Conservation (phyloP, 805 yeast species). For the Vanderwaltozyma yarrowii region DNA sequence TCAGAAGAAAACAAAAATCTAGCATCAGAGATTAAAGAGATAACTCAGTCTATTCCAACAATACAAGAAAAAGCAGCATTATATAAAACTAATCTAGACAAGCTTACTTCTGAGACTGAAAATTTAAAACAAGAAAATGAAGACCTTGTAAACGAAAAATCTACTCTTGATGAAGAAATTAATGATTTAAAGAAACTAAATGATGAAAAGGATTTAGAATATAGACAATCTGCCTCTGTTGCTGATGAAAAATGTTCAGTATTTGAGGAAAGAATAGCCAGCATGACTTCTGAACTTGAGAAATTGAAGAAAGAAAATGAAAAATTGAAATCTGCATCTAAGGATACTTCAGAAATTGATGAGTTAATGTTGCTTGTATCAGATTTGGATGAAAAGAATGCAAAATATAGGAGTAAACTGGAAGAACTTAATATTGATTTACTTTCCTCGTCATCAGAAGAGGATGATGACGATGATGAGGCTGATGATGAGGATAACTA, state of each 20-base stretch:
- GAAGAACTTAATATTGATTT: conserved; percentile 46
- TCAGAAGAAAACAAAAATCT: too few species aligned
- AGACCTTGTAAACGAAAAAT: background rate
- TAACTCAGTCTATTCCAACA: too few species aligned
- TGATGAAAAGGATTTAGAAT: background rate
- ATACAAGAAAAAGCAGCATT: background rate
- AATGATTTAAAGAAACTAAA: background rate
- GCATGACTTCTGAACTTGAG: background rate
- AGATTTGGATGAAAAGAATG: conserved; percentile 62
- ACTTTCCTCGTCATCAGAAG: conserved; percentile 68
- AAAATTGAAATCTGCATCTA: conserved; percentile 5
- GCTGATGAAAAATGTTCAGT: background rate
- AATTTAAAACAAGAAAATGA: background rate
- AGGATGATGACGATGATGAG: conserved; percentile 56
- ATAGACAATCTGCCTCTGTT: too few species aligned
- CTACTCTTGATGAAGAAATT: background rate
- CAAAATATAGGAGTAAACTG: conserved; percentile 44
- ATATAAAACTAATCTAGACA: background rate
- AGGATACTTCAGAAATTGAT: conserved; percentile 33
- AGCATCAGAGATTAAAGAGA: too few species aligned
- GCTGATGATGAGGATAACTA: conserved; percentile 29
- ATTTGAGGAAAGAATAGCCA: background rate
- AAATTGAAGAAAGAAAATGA: conserved; percentile 3
- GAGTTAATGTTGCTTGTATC: conserved; percentile 68
- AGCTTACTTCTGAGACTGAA: background rate